A percentile compares a stretch with the other conserved stretches of the same genome.
Evolutionary conservation across 768 basidiomycete genomes (phyloP).

Genomic region (Russula vinacea): DNA sequence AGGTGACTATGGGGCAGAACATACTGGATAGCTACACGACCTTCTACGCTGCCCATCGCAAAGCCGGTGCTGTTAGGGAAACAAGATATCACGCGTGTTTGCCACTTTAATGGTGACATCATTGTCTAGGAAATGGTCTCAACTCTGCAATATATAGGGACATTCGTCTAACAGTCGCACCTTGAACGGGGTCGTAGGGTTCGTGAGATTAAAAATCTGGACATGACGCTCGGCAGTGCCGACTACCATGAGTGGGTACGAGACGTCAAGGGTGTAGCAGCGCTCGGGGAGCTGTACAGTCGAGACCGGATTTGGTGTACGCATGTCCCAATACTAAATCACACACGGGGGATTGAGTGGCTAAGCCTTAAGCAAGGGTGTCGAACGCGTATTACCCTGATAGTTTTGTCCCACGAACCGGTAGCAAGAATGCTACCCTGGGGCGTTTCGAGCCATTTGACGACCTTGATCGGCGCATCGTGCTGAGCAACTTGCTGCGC

Average conservation of each 20-base stretch:
- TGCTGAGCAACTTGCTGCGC: slow-evolving; percentile 83
- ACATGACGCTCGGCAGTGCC: slow-evolving; percentile 92
- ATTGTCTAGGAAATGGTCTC: slow-evolving; percentile 52
- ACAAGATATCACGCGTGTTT: slow-evolving; percentile 82
- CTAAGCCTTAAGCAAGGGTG: neutral
- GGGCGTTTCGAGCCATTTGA: slow-evolving; percentile 76
- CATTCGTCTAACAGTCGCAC: slow-evolving; percentile 37
- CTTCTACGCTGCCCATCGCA: slow-evolving; percentile 83
- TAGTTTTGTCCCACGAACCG: slow-evolving; percentile 96
- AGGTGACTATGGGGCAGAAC: slow-evolving; percentile 36
- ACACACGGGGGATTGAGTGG: slow-evolving; percentile 5
- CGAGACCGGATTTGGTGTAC: slow-evolving; percentile 69
- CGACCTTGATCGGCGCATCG: slow-evolving; percentile 81
- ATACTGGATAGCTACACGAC: slow-evolving; percentile 94
- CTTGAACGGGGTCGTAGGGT: slow-evolving; percentile 76
- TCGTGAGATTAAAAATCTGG: slow-evolving; percentile 82
- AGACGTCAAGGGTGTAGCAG: slow-evolving; percentile 83
- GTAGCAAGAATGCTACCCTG: slow-evolving; percentile 79
- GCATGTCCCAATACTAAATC: slow-evolving; percentile 87
- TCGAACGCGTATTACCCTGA: slow-evolving; percentile 62
- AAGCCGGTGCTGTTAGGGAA: slow-evolving; percentile 78
- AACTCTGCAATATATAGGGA: neutral
- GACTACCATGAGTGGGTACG: slow-evolving; percentile 82
- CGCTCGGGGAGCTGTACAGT: slow-evolving; percentile 84
- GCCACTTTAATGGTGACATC: slow-evolving; percentile 87